A percentile compares a stretch with the other conserved stretches of the same genome.
phyloP scores from a whole-genome alignment of 2,329 filamentous ascomycete species.

The Clathrospora elynae region DNA sequence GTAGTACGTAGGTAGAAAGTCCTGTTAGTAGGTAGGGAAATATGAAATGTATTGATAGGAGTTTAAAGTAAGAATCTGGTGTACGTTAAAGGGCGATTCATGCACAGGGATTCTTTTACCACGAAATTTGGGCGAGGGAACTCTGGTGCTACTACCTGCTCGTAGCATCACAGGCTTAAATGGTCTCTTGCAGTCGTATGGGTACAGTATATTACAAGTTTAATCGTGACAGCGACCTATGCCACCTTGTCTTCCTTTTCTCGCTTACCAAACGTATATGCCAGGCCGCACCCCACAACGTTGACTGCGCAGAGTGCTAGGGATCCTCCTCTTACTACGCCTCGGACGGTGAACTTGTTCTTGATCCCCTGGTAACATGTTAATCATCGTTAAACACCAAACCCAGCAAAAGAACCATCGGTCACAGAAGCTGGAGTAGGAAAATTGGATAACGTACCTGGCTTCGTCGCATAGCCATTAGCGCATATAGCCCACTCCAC shows the following conservation, averaged over 20 bases:
- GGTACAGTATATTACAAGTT: constrained; percentile 11
- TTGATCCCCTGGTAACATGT: constrained; percentile 44
- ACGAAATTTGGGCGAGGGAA: no score
- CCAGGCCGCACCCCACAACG: constrained; percentile 56
- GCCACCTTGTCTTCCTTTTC: constrained; percentile 40
- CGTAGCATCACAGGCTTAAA: no score
- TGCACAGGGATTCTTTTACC: no score
- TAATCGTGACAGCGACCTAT: constrained; percentile 1
- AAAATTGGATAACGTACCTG: constrained; percentile 40
- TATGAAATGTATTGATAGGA: no score
- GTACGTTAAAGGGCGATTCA: no score
- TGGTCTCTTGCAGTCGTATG: constrained; percentile 1
- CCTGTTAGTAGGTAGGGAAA: no score
- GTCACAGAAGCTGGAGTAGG: background rate
- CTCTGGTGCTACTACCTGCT: no score
- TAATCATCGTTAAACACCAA: background rate
- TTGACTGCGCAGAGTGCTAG: constrained; percentile 59
- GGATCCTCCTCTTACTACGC: constrained; percentile 58
- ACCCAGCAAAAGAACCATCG: no score
- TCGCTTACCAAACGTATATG: constrained; percentile 58
- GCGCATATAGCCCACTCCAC: constrained; percentile 68
- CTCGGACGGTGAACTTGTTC: constrained; percentile 57
- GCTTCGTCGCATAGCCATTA: constrained; percentile 64
- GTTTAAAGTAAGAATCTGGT: no score
- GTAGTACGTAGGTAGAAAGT: no score